Conservation (phyloP, 1,139 yeast species). For the Citeromyces hawaiiensis region DNA sequence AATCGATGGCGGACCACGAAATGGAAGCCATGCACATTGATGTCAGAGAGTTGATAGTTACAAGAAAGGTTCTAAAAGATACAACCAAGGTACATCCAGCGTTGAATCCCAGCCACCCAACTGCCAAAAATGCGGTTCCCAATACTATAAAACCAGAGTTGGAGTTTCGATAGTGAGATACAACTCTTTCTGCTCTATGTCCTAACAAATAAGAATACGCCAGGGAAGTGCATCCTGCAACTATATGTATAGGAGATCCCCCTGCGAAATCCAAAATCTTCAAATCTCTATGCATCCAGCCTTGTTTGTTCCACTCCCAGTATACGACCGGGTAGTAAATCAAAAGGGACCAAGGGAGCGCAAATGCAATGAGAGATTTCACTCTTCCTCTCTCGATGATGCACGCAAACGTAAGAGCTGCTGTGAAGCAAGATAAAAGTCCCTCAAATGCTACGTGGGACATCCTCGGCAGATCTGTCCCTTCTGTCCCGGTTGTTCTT, state of each 20-base stretch:
- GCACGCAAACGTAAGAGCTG: constrained; percentile 42
- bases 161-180: constrained; percentile 34
- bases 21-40: constrained; percentile 9
- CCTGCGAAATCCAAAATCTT: constrained; percentile 56
- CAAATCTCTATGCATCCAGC: constrained; percentile 34
- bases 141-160: constrained; percentile 33
- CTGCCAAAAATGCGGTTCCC: constrained; percentile 19
- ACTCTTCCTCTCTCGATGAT: constrained; percentile 45
- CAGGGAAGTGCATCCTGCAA: constrained; percentile 44
- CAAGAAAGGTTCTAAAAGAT: constrained; percentile 6
- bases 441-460: constrained; percentile 36
- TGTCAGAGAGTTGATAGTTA: constrained; percentile 9
- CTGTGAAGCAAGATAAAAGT: constrained; percentile 37
- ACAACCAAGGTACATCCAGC: constrained; percentile 44
- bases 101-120: constrained; percentile 70
- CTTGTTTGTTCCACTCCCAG: constrained; percentile 52
- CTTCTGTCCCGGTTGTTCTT: neutral
- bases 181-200: constrained; percentile 27
- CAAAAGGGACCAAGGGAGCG: constrained; percentile 39
- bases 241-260: constrained; percentile 50
- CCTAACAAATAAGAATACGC: constrained; percentile 51
- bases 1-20: constrained; percentile 10
- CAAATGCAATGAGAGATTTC: constrained; percentile 36
- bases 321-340: constrained; percentile 54
- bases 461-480: constrained; percentile 11